Percentiles rank a stretch among this genome's conserved stretches.
Conservation (phyloP, 2,329 filamentous ascomycete species). For the Botrytis byssoidea region DNA sequence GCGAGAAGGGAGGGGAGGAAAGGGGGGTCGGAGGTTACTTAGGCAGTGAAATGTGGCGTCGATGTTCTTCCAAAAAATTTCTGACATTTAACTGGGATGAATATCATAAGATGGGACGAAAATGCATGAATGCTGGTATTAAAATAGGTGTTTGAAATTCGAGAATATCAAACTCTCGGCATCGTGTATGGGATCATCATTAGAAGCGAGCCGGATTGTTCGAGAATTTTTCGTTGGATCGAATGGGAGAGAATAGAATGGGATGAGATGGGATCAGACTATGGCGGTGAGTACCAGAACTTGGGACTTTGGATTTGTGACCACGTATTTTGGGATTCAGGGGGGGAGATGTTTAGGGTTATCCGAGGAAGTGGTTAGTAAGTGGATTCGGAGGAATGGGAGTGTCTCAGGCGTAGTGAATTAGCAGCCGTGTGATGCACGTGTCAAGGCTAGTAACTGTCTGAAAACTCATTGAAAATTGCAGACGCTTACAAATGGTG, state of each 20-base stretch:
- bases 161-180: background rate
- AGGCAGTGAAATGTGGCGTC: background rate
- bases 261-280: background rate
- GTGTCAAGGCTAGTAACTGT: background rate
- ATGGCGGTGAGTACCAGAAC: background rate
- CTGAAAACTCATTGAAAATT: no score
- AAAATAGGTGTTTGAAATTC: background rate
- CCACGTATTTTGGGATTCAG: background rate
- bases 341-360: background rate
- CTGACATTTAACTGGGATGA: no score
- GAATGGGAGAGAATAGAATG: background rate
- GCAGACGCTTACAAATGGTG: background rate
- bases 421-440: background rate
- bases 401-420: background rate
- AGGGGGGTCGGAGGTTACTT: no score
- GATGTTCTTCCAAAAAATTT: no score
- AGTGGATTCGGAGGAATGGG: background rate
- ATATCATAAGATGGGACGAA: background rate
- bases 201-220: background rate
- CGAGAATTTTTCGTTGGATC: background rate
- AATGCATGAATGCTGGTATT: background rate
- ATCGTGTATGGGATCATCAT: background rate
- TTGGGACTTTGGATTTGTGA: background rate
- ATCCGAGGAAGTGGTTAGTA: background rate
- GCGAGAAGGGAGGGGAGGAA: no score